Percentiles rank a stretch among this genome's conserved stretches.
These are phyloP conservation scores for Nakaseomyces sp. DNA, from an alignment of 1,139 yeast species.

Conservation along the genomic window DNA sequence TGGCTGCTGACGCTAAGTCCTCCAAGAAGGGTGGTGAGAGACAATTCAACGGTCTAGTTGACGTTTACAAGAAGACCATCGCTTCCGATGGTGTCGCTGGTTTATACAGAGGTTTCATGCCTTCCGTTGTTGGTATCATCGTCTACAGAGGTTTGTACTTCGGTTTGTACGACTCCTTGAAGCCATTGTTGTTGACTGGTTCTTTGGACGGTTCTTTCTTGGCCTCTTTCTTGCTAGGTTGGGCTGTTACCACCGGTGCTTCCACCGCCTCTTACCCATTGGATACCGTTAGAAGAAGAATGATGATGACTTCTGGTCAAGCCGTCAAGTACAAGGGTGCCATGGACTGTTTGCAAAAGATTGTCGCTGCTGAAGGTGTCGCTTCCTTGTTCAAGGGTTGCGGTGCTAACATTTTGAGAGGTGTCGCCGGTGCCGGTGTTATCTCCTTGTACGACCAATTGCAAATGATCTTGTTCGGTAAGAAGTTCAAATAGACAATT, in stretches of 20 bases:
- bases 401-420: conserved; percentile 81
- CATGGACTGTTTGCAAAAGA: conserved; percentile 59
- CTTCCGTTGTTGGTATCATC: conserved; percentile 70
- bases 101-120: conserved; percentile 79
- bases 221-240: conserved; percentile 69
- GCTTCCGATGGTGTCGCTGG: conserved; percentile 73
- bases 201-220: conserved; percentile 61
- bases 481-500: conserved; percentile 47
- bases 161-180: conserved; percentile 70
- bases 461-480: conserved; percentile 63
- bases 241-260: conserved; percentile 74
- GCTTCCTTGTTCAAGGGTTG: conserved; percentile 72
- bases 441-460: conserved; percentile 70
- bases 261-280: conserved; percentile 75
- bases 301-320: conserved; percentile 82
- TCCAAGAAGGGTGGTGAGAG: conserved; percentile 55
- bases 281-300: conserved; percentile 79
- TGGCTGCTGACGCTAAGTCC: conserved; percentile 73
- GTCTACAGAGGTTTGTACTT: conserved; percentile 81
- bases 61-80: conserved; percentile 70
- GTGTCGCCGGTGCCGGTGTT: conserved; percentile 84
- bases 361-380: conserved; percentile 67
- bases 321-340: conserved; percentile 71
- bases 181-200: conserved; percentile 67
- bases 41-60: conserved; percentile 69